Evolutionary conservation across 257 asterid species (phyloP).

Genomic region (Linderniella brevidens): DNA sequence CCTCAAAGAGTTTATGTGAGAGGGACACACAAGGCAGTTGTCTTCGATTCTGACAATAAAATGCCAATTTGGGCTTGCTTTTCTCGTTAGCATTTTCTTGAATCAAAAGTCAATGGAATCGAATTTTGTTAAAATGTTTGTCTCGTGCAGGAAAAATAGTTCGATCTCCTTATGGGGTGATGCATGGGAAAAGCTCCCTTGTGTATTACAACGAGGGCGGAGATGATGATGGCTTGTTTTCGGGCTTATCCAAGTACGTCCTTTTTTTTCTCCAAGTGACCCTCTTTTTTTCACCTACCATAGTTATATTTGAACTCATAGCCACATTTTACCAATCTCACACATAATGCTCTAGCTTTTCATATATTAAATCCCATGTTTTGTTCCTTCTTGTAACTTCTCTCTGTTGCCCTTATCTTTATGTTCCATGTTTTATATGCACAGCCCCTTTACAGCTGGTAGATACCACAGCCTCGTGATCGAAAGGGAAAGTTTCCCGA

Average conservation of each 20-base stretch:
- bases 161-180: slow-evolving; percentile 74
- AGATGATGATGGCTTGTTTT: slow-evolving; percentile 78
- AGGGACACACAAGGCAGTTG: background rate
- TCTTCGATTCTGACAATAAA: slow-evolving; percentile 1
- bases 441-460: slow-evolving; percentile 91
- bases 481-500: slow-evolving; percentile 70
- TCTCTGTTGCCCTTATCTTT: background rate
- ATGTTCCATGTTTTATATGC: background rate
- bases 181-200: slow-evolving; percentile 89
- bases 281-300: too few species aligned
- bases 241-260: slow-evolving; percentile 76
- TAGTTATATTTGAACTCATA: too few species aligned
- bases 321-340: too few species aligned
- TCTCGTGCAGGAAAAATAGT: slow-evolving; percentile 49
- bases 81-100: too few species aligned
- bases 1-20: too few species aligned
- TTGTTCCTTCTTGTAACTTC: background rate
- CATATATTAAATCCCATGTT: too few species aligned
- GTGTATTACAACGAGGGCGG: slow-evolving; percentile 79
- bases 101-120: too few species aligned
- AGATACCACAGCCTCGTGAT: slow-evolving; percentile 96
- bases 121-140: slow-evolving; percentile 11
- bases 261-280: background rate
- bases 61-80: too few species aligned
- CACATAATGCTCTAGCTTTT: too few species aligned